These are phyloP conservation scores for Amanita phalloides DNA, from an alignment of 768 basidiomycete genomes.

Conservation along the genomic window DNA sequence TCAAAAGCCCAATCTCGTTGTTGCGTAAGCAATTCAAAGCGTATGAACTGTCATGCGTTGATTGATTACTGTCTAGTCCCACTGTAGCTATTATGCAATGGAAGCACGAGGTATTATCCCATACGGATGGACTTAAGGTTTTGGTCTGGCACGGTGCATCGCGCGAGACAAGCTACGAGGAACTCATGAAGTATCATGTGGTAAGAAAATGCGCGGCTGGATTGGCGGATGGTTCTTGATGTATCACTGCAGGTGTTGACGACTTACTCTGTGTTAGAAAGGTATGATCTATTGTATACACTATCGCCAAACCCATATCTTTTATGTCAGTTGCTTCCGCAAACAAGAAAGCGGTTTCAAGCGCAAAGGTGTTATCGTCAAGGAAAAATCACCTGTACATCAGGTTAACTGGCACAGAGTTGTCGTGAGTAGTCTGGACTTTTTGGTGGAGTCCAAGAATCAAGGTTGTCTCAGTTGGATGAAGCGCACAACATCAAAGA, in stretches of 20 bases:
- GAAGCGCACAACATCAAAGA: constrained; percentile 99
- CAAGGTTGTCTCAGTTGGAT: constrained; percentile 47
- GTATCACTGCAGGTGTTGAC: constrained; percentile 51
- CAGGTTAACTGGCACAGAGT: constrained; percentile 77
- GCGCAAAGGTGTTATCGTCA: constrained; percentile 72
- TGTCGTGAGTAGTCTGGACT: constrained; percentile 34
- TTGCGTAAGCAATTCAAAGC: constrained; percentile 54
- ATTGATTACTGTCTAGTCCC: constrained; percentile 25
- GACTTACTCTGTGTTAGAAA: constrained; percentile 81
- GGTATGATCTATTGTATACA: constrained; percentile 15
- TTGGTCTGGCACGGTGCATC: constrained; percentile 87
- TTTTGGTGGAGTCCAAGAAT: background rate
- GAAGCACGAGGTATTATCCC: constrained; percentile 85
- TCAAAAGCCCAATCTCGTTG: constrained; percentile 77
- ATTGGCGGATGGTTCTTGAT: background rate
- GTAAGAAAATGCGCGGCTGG: constrained; percentile 28
- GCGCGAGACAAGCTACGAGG: constrained; percentile 53
- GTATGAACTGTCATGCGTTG: constrained; percentile 41
- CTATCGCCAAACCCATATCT: background rate
- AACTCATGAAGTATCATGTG: constrained; percentile 80
- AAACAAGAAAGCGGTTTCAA: constrained; percentile 92
- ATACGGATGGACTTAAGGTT: constrained; percentile 77
- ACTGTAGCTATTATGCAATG: constrained; percentile 68
- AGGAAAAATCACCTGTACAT: constrained; percentile 83
- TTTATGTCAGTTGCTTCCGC: constrained; percentile 58